phyloP scores from a whole-genome alignment of 1,139 yeast genomes.

The Kurtzmaniella quercitrusa region DNA sequence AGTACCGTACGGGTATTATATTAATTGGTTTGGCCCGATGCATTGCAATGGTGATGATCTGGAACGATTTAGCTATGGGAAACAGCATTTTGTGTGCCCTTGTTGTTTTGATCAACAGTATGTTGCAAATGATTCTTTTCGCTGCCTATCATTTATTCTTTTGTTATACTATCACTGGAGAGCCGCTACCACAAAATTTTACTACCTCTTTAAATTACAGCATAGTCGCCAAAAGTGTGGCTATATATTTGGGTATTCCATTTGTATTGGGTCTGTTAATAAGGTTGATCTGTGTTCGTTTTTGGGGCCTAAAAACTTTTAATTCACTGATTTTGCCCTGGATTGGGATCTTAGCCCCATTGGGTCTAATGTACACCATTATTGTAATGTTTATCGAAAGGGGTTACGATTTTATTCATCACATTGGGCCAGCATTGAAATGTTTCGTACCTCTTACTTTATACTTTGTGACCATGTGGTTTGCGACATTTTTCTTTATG shows the following conservation, averaged over 20 bases:
- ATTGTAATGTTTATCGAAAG: slow-evolving; percentile 50
- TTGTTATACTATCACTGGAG: slow-evolving; percentile 35
- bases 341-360: slow-evolving; percentile 47
- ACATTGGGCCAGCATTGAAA: slow-evolving; percentile 48
- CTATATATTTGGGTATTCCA: slow-evolving; percentile 54
- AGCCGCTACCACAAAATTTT: slow-evolving; percentile 1
- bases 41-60: slow-evolving; percentile 62
- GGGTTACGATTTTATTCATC: slow-evolving; percentile 47
- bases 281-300: slow-evolving; percentile 24
- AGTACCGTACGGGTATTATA: slow-evolving; percentile 51
- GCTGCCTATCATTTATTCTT: slow-evolving; percentile 53
- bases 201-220: slow-evolving; percentile 23
- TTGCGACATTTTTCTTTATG: slow-evolving; percentile 38
- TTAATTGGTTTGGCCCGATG: slow-evolving; percentile 61
- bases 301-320: slow-evolving; percentile 26
- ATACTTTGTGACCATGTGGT: slow-evolving; percentile 50
- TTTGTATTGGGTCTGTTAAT: slow-evolving; percentile 43
- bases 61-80: slow-evolving; percentile 58
- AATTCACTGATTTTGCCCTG: slow-evolving; percentile 31
- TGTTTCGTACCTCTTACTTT: slow-evolving; percentile 48
- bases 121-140: slow-evolving; percentile 50
- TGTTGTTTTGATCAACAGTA: slow-evolving; percentile 48
- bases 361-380: slow-evolving; percentile 52
- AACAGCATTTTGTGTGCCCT: slow-evolving; percentile 50
- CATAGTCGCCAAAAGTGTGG: slow-evolving; percentile 49